Base-by-base conservation (phyloP, 768 basidiomycete species). In the Termitomyces sp. region DNA sequence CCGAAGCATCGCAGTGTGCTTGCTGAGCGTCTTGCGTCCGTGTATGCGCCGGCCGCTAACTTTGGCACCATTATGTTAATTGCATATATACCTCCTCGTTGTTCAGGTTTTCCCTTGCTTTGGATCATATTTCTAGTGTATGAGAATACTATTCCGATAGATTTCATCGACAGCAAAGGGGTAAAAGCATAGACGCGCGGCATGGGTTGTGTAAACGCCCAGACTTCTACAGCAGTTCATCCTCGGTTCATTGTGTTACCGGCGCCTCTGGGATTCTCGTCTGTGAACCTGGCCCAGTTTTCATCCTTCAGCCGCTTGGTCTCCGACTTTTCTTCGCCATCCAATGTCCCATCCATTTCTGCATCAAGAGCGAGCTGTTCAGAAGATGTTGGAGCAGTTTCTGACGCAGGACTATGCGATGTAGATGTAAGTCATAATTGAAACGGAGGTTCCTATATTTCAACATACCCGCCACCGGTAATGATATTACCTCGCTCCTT, bases 231-330 rank as follows among this genome's bases (percentile, higher is more conserved):
- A 16, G 24, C 37, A 15, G n/a, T 10, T 81, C 70, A 94, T 59
- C 94, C 94, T 61, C 92, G 82, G 70, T 98, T 97, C 90, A 96
- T 94, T 12, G 88, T 96, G 69, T 99, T 99, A 4, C 97, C 97
- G n/a, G 89, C 90, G 1, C 97, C 97, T 66, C 79, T 87, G 13
- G 88, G 86, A 71, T 99, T 87, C 26, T 76, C 78, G 51, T 98
- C 97, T 16, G 88, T 93, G 65, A 83, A 98, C 57, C 76, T 78
- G 31, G 94, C 94, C 94, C 95, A 98, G 36, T 86, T 86, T 69
- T 98, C 93, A 63, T 95, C 91, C 69, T 94, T 90, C 65, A 80
- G 77, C 46, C 94, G 74, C 72, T 90, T 88, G 67, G 86, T 78
- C 67, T 95, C 94, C 18, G 68, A 77, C 62, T 86, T 92, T 60